Evolutionary conservation across 179 eudicot genomes (phyloP), one percentile per base, ranked within the genome.

Genomic region (Corrigiola litoralis): DNA sequence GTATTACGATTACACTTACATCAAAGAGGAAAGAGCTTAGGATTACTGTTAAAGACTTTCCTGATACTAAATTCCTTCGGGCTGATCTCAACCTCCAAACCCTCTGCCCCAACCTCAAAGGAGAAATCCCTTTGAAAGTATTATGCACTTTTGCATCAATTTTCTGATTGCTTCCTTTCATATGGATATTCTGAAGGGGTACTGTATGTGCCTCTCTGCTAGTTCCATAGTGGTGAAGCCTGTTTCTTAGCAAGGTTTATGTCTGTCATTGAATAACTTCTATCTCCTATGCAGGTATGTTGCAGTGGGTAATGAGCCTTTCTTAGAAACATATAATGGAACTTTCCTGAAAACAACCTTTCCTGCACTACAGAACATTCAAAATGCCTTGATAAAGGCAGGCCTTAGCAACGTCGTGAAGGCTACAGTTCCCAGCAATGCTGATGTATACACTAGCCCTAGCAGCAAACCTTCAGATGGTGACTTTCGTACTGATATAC

Each of bases 231-330:
- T 45, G 23, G 49, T 45, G 49, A 5, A 45, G 36, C 10, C 50
- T 37, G 29, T 53, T 42, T 50, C 24, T 50, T 6, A 9, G 2
- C 10, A 6, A 38, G 44, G 44, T 2, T 46, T 44, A 31, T 58
- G 6, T 54, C 14, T 44, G 9, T 51, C 67, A n/a, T n/a, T 75
- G 47, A 65, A 13, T 13, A 20, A 12, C 14, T 28, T 40, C 4
- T 67, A 48, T 21, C 58, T 14, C 5, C 55, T 57, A 20, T 49
- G 29, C 75, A 90, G 97, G 76, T 90, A 90, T 70, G 87, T 90
- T 54, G 97, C 97, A 13, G 97, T 88, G 62, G 97, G 95, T 14
- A 90, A 90, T 45, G 97, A 90, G 72, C 97, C 97, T 3, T 84
- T 84, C 74, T 72, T 90, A 72, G 58, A 58, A 56, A 77, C 95